phyloP scores from a whole-genome alignment of 208 protist species.

The Leishmania major region DNA sequence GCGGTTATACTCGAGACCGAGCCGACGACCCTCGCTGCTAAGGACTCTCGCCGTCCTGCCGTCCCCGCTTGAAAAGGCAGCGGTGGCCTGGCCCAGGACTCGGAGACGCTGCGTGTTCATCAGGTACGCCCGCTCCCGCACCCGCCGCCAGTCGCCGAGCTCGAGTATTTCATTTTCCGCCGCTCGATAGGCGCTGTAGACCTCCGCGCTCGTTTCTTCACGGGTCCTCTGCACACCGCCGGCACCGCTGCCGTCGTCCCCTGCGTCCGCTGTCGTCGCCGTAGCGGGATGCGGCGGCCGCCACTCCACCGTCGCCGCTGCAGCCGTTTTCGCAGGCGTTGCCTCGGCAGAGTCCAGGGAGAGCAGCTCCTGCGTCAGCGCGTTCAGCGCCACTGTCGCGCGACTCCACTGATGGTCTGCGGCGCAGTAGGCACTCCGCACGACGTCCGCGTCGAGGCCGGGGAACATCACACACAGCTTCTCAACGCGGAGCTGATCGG shows the following conservation, averaged over 20 bases:
- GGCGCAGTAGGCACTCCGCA: conserved; percentile 49
- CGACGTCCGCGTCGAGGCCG: conserved; percentile 44
- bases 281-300: not conserved
- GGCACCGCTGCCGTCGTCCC: not conserved
- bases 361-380: conserved; percentile 50
- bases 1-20: conserved; percentile 67
- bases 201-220: conserved; percentile 32
- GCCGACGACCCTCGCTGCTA: conserved; percentile 52
- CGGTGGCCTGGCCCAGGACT: conserved; percentile 54
- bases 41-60: conserved; percentile 57
- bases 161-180: conserved; percentile 46
- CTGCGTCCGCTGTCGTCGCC: not conserved
- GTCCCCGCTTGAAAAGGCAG: conserved; percentile 61
- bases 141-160: conserved; percentile 79
- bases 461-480: conserved; percentile 67
- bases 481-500: conserved; percentile 47
- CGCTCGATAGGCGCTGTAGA: conserved; percentile 35
- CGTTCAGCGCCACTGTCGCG: conserved; percentile 52
- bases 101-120: conserved; percentile 65
- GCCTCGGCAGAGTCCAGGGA: conserved; percentile 16
- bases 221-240: not conserved
- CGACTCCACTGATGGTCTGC: conserved; percentile 34
- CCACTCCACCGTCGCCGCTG: not conserved
- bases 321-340: not conserved
- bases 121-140: conserved; percentile 66